These are phyloP conservation scores for Plasmopara halstedii DNA, from an alignment of 352 stramenopile genomes.

Conservation along the genomic window DNA sequence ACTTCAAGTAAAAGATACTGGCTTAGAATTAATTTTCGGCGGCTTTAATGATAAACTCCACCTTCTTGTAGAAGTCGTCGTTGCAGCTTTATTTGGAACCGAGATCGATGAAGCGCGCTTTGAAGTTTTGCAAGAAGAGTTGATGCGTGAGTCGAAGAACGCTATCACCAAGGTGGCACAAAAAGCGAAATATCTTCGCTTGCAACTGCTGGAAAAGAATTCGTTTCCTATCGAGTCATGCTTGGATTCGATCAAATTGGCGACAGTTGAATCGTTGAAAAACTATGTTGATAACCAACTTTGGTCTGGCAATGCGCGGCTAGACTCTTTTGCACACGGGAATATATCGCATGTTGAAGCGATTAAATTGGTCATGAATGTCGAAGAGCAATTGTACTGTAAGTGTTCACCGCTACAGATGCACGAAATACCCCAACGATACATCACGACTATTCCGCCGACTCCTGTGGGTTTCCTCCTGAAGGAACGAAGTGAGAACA, in stretches of 20 bases:
- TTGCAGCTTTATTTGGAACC: slow-evolving; percentile 41
- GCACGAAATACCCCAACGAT: slow-evolving; percentile 30
- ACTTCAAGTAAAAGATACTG: slow-evolving; percentile 51
- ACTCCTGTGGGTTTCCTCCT: slow-evolving; percentile 39
- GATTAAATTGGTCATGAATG: slow-evolving; percentile 22
- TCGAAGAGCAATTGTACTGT: slow-evolving; percentile 38
- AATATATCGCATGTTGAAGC: slow-evolving; percentile 44
- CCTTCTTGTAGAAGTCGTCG: slow-evolving; percentile 56
- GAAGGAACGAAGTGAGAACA: slow-evolving; percentile 58
- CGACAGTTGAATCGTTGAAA: slow-evolving; percentile 31
- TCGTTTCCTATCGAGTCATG: slow-evolving; percentile 40
- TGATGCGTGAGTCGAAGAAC: slow-evolving; percentile 67
- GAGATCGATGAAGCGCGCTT: slow-evolving; percentile 46
- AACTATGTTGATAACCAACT: slow-evolving; percentile 33
- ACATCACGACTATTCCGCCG: slow-evolving; percentile 51
- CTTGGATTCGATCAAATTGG: slow-evolving; percentile 35
- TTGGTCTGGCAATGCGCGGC: slow-evolving; percentile 39
- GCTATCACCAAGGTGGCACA: slow-evolving; percentile 41
- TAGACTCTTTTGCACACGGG: slow-evolving; percentile 65
- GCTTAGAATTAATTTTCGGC: slow-evolving; percentile 59
- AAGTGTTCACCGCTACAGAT: slow-evolving; percentile 24
- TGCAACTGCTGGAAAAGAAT: slow-evolving; percentile 49
- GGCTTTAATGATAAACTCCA: slow-evolving; percentile 72
- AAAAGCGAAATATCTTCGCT: slow-evolving; percentile 57
- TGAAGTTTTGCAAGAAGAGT: slow-evolving; percentile 55